A percentile compares a stretch with the other conserved stretches of the same genome.
Conservation (phyloP, 1,139 yeast genomes). For the Pneumocystis jirovecii region DNA sequence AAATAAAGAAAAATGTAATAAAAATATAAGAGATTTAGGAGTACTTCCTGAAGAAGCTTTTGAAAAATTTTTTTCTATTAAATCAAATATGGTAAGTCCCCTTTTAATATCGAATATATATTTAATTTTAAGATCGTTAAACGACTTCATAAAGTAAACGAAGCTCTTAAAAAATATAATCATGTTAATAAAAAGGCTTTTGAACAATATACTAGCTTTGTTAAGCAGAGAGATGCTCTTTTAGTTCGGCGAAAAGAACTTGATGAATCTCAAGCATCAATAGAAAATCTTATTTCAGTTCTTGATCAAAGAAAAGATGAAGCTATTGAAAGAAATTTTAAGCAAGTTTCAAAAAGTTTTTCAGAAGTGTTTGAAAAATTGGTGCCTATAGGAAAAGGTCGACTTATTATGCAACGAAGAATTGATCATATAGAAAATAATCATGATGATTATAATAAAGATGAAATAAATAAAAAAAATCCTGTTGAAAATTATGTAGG, state of each 20-base stretch:
- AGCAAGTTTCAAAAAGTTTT: constrained; percentile 61
- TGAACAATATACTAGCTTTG: constrained; percentile 66
- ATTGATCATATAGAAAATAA: constrained; percentile 18
- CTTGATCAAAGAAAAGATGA: constrained; percentile 67
- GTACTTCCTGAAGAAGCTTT: constrained; percentile 80
- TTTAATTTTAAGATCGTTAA: constrained; percentile 27
- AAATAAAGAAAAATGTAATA: constrained; percentile 59
- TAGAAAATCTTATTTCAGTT: constrained; percentile 55
- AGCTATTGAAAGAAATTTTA: constrained; percentile 67
- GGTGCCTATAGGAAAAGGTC: constrained; percentile 75
- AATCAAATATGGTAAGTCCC: constrained; percentile 31
- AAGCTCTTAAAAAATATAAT: constrained; percentile 44
- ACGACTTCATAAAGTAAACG: constrained; percentile 43
- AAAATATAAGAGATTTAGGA: constrained; percentile 68
- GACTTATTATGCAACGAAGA: constrained; percentile 44
- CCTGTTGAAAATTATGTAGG: constrained; percentile 57
- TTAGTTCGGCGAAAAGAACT: constrained; percentile 53
- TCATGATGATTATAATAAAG: constrained; percentile 19
- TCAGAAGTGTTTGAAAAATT: constrained; percentile 58
- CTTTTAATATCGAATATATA: background rate
- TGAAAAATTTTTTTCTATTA: constrained; percentile 30
- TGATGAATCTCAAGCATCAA: constrained; percentile 54
- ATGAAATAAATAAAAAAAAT: constrained; percentile 16
- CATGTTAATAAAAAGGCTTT: constrained; percentile 84
- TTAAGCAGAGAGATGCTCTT: constrained; percentile 56